Evolutionary conservation across 371 early-diverging fungal genomes (phyloP), one percentile per base, ranked within the genome.

Genomic region (Ordospora colligata): DNA sequence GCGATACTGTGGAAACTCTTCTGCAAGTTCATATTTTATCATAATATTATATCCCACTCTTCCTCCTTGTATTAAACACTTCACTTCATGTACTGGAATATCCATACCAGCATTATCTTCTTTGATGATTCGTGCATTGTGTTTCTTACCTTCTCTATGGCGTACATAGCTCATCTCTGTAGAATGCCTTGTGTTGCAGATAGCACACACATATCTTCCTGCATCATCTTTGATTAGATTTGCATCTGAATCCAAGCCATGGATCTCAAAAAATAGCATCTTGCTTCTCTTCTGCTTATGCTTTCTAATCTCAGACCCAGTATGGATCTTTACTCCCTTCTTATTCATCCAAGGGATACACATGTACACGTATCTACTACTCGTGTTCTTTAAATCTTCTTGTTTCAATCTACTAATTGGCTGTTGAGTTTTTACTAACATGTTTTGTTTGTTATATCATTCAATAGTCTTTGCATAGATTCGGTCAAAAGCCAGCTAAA

Each of bases 401-500:
- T 32, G 5, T 32, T 32, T 32, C 14, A 17, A 1, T 63, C 64
- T 63, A 63, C 8, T 23, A 2, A 2, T 8, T 1, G 27, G 8
- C 27, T 14, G 22, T 19, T 8, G 40, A 10, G 27, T 8, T 45
- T 11, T 5, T 4, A 14, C 50, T 46, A 4, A 45, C 9, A 14
- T 45, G 8, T 7, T 11, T 27, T 17, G 11, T 14, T n/a, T 45
- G 43, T n/a, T 23, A 32, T 14, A 1, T 47, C 46, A 14, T 50
- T 44, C 42, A 45, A 27, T 14, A 58, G 37, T 14, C 40, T 37
- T n/a, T 37, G 3, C 58, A 37, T 58, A 11, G 58, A 12, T 6
- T 14, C 40, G 32, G 27, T 19, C 14, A 72, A 2, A 11, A 76
- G 22, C 77, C 77, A 76, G 11, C 49, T 19, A 71, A 76, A 76